Conservation (phyloP, 2,329 filamentous ascomycete genomes). For the Mollisiaceae sp. region DNA sequence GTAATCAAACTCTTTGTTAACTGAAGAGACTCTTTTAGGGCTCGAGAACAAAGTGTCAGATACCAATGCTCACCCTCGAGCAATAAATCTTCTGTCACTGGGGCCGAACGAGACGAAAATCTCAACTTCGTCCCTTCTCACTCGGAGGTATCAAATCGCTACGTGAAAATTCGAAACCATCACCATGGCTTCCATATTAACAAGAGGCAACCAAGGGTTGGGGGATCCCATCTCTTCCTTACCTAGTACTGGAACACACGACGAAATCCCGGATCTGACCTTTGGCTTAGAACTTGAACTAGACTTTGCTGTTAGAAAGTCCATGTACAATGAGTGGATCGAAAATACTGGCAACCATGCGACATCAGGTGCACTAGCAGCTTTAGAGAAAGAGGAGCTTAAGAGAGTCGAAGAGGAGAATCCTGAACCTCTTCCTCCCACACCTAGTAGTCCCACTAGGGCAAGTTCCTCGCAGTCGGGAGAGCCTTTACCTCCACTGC, state of each 20-base stretch:
- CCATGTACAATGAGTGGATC: constrained; percentile 10
- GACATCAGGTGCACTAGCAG: background rate
- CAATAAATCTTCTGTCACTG: too few species aligned
- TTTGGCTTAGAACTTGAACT: constrained; percentile 19
- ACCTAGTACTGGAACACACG: constrained; percentile 44
- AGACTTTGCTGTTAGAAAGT: constrained; percentile 4
- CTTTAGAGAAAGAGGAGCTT: background rate
- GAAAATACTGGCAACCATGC: background rate
- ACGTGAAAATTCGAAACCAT: too few species aligned
- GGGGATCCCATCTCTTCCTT: too few species aligned
- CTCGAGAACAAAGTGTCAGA: too few species aligned
- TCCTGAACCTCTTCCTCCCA: background rate
- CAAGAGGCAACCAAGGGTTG: too few species aligned
- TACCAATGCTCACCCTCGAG: too few species aligned
- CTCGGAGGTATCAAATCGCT: too few species aligned
- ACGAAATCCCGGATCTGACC: constrained; percentile 4
- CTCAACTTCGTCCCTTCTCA: too few species aligned
- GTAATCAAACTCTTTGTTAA: too few species aligned
- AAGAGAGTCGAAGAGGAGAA: background rate
- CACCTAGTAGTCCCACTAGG: background rate
- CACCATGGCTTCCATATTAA: too few species aligned
- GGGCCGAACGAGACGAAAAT: too few species aligned
- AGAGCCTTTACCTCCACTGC: background rate
- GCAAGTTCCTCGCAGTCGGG: background rate
- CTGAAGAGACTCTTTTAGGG: too few species aligned